Evolutionary conservation across 768 basidiomycete species (phyloP).

Genomic region (Panus rudis): DNA sequence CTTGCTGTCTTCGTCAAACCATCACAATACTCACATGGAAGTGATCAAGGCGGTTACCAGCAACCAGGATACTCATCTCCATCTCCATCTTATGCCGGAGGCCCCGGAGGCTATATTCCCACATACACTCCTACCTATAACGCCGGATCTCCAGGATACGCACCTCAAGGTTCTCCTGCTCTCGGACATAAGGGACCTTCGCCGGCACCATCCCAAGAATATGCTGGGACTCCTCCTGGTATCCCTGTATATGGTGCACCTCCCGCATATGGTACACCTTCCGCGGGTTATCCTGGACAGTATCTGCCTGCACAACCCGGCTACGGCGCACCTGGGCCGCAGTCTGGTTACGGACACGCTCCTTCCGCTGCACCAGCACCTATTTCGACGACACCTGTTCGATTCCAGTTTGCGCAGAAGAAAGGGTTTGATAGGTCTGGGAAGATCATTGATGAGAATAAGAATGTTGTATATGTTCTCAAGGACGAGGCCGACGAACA

Average conservation of each 20-base stretch:
- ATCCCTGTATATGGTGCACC: neutral
- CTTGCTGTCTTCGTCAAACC: too few relatives aligned
- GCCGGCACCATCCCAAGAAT: neutral
- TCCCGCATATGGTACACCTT: neutral
- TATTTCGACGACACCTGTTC: neutral
- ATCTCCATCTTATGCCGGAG: too few relatives aligned
- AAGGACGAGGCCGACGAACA: constrained; percentile 1
- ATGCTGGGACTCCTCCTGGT: neutral
- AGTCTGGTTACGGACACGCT: neutral
- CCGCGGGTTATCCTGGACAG: neutral
- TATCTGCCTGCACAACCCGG: neutral
- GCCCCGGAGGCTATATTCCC: too few relatives aligned
- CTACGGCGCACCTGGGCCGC: neutral
- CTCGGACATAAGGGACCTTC: neutral
- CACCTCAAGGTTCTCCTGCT: neutral
- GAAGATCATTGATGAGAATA: neutral
- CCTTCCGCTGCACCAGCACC: neutral
- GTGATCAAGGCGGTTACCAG: too few relatives aligned
- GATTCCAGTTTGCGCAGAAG: neutral
- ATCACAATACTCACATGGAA: too few relatives aligned
- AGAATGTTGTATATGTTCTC: neutral
- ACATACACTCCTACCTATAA: neutral
- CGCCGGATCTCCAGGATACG: neutral
- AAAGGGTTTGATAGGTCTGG: neutral
- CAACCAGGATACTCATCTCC: too few relatives aligned